Evolutionary conservation across 371 early-diverging fungal species (phyloP), one percentile per base, ranked within the genome.

Genomic region (Nematocida homosporus): DNA sequence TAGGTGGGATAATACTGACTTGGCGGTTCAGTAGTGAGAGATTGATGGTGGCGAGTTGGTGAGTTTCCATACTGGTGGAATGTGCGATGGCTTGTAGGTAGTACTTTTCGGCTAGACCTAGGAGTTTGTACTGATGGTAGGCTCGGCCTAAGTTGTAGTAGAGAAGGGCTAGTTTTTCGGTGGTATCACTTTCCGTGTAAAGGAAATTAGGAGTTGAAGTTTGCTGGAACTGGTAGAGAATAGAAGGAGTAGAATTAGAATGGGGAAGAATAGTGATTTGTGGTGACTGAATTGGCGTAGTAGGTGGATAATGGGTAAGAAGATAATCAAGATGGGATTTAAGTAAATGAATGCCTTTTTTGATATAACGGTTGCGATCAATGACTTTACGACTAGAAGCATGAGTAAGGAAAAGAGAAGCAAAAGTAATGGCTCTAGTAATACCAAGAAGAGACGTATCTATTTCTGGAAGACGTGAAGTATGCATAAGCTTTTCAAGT

Each of bases 101-200:
- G 47, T 53, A 68, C 38, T 34, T 78, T 54, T 84, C 84, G n/a
- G 84, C 84, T 20, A 77, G 65, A 35, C 80, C 79, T 2, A 61
- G 65, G 41, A 78, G 66, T 47, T 81, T 81, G 55, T 80, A 66
- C 47, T 67, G 78, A 54, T 84, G 81, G 66, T 82, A 84, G 2
- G 79, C 80, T 52, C 78, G 72, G 0, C 77, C 84, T 30, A 83
- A 42, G 59, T 84, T 84, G 68, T 84, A 84, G 0, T 23, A 66
- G 23, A 78, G 48, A 1, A 76, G 35, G 55, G 34, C 63, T 5
- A 54, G 32, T 35, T 83, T 75, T 53, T 79, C 81, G 32, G 52
- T 40, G 3, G 10, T 27, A 25, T 65, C 35, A 25, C 57, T 44
- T 25, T 77, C 77, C 20, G 40, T n/a, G 32, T 56, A 65, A 16